phyloP scores from a whole-genome alignment of 2,329 filamentous ascomycete genomes.

The Calonectria multiphialidica region DNA sequence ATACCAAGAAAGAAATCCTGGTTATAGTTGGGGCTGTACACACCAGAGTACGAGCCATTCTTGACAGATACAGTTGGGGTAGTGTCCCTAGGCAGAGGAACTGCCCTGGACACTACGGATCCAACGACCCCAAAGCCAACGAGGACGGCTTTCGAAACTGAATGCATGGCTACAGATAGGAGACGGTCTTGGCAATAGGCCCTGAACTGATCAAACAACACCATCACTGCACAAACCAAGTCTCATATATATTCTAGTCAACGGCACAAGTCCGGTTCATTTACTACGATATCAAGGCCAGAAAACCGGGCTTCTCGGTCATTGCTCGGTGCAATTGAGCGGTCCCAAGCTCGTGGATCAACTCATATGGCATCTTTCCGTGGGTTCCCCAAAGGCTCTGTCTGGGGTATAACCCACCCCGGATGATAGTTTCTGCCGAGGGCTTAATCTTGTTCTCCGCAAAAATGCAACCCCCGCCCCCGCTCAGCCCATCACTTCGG shows the following conservation, averaged over 20 bases:
- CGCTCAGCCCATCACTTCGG: conserved; percentile 24
- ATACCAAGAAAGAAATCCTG: conserved; percentile 40
- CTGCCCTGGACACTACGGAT: conserved; percentile 1
- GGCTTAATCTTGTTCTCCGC: conserved; percentile 19
- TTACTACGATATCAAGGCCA: not conserved
- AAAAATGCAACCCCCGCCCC: conserved; percentile 22
- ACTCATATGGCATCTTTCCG: not conserved
- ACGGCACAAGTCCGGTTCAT: not conserved
- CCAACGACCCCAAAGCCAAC: conserved; percentile 6
- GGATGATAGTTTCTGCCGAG: not conserved
- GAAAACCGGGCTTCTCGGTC: conserved; percentile 8
- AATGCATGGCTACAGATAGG: not conserved
- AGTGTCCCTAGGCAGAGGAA: not conserved
- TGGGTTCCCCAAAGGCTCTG: not conserved
- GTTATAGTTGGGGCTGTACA: conserved; percentile 31
- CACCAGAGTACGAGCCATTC: conserved; percentile 38
- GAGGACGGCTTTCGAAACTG: conserved; percentile 3
- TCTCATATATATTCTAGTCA: not conserved
- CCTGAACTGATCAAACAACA: not conserved
- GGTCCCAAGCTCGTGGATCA: not conserved
- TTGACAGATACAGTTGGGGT: conserved; percentile 33
- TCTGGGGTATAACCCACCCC: not conserved
- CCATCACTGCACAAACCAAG: not conserved
- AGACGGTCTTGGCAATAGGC: not conserved
- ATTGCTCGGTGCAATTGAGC: conserved; percentile 12